Evolutionary conservation across 306 rosid species (phyloP), one percentile per base, ranked within the genome.

Genomic region (Carpinus fangiana): DNA sequence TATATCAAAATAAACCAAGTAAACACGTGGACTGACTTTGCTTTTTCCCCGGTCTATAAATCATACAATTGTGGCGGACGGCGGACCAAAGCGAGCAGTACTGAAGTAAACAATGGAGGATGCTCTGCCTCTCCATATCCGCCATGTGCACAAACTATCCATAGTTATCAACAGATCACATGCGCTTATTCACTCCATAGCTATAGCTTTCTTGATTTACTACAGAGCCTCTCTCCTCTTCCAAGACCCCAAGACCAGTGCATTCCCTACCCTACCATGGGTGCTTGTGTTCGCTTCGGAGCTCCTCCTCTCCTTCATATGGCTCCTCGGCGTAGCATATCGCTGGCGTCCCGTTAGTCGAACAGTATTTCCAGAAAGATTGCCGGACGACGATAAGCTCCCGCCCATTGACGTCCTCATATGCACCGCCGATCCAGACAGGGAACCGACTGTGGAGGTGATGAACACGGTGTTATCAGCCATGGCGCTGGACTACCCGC

Each of bases 391-490:
- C 54, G 79, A 75, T 21, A 86, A 86, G 70, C 87, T 93, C 65
- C 98, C 93, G 0, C 73, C 78, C 0, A 73, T 93, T 20, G 92
- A 93, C 56, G 91, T 93, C 43, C 88, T 93, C 78, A 78, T 91
- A 78, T 91, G 93, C 83, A 93, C 93, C 2, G 83, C 90, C 26
- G 97, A 93, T 76, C 90, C 90, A 18, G 74, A 74, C 8, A 91
- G 73, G 75, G 98, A 93, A 73, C 98, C 98, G 4, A 79, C 90
- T 60, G n/a, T 82, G 28, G 89, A 65, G 18, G 97, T 91, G 17
- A 92, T 92, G 97, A 93, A 91, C 75, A 90, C 88, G 46, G 88
- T 93, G 14, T 38, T 93, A 65, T 91, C 98, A 4, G 92, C 90
- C 72, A 86, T 93, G 90, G 91, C 92, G 8, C 78, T 93, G 69